These are phyloP conservation scores for Neurospora africana DNA, from an alignment of 495 filamentous ascomycete species.

Conservation along the genomic window DNA sequence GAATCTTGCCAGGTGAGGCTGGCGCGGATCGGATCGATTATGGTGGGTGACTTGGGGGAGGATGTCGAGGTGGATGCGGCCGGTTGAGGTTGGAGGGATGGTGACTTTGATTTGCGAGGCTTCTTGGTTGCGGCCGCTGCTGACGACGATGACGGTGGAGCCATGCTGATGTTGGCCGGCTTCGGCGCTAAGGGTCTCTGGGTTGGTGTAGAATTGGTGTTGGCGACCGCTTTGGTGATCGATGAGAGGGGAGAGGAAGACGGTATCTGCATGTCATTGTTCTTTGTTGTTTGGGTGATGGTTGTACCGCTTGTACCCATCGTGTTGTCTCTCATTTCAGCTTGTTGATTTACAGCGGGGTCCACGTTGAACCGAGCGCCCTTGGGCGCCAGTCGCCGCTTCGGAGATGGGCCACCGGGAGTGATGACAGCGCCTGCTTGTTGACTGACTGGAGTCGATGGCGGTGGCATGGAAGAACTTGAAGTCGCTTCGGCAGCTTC, in stretches of 20 bases:
- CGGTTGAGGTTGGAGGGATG: slow-evolving; percentile 18
- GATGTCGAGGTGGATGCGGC: background rate
- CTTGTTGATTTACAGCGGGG: background rate
- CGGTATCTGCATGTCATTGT: background rate
- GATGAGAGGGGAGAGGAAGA: background rate
- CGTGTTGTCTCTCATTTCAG: background rate
- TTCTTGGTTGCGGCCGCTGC: slow-evolving; percentile 15
- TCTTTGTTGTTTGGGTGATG: background rate
- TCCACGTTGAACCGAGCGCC: slow-evolving; percentile 3
- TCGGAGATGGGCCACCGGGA: slow-evolving; percentile 3
- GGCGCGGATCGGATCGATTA: slow-evolving; percentile 41
- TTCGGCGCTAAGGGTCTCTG: slow-evolving; percentile 8
- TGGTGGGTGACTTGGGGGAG: slow-evolving; percentile 8
- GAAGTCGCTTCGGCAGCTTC: background rate
- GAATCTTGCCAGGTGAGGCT: slow-evolving; percentile 71
- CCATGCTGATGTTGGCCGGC: slow-evolving; percentile 1
- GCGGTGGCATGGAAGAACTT: background rate
- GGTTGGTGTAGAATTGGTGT: background rate
- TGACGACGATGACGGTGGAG: slow-evolving; percentile 2
- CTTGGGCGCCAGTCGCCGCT: slow-evolving; percentile 3
- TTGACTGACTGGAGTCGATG: background rate
- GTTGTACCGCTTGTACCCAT: background rate
- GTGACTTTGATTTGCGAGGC: slow-evolving; percentile 30
- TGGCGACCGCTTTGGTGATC: background rate
- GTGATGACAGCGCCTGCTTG: background rate